phyloP scores from a whole-genome alignment of 768 basidiomycete species.

The Tylopilus subfusipes region DNA sequence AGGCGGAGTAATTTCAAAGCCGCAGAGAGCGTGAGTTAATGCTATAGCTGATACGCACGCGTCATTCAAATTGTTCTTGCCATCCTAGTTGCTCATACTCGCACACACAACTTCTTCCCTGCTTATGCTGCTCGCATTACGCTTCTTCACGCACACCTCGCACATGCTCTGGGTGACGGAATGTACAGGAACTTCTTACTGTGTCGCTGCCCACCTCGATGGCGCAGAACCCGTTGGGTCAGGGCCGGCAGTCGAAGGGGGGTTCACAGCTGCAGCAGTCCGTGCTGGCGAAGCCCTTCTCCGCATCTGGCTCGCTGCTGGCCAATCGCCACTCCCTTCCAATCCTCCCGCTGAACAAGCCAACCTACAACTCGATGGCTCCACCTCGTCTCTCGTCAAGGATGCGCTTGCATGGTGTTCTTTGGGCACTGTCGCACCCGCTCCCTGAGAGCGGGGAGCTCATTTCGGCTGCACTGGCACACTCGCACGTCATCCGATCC shows the following conservation, averaged over 20 bases:
- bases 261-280: conserved; percentile 47
- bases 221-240: conserved; percentile 29
- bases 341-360: background rate
- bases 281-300: conserved; percentile 51
- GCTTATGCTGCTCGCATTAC: conserved; percentile 60
- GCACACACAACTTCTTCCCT: conserved; percentile 53
- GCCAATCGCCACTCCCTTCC: background rate
- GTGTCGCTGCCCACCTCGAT: conserved; percentile 53
- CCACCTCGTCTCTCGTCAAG: conserved; percentile 20
- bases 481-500: conserved; percentile 28
- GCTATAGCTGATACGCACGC: background rate
- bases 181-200: conserved; percentile 60
- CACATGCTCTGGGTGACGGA: conserved; percentile 58
- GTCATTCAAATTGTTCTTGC: conserved; percentile 7
- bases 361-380: conserved; percentile 13
- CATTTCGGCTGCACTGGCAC: conserved; percentile 19
- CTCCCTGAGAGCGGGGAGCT: conserved; percentile 14
- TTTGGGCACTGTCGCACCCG: conserved; percentile 17
- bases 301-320: conserved; percentile 40
- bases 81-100: conserved; percentile 57
- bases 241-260: conserved; percentile 16
- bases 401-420: conserved; percentile 28
- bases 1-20: conserved; percentile 67
- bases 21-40: conserved; percentile 50
- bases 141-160: conserved; percentile 68